Percentiles rank a stretch among this genome's conserved stretches.
phyloP scores from a whole-genome alignment of 805 yeast species.

The Zygosaccharomyces gambellarensis region DNA sequence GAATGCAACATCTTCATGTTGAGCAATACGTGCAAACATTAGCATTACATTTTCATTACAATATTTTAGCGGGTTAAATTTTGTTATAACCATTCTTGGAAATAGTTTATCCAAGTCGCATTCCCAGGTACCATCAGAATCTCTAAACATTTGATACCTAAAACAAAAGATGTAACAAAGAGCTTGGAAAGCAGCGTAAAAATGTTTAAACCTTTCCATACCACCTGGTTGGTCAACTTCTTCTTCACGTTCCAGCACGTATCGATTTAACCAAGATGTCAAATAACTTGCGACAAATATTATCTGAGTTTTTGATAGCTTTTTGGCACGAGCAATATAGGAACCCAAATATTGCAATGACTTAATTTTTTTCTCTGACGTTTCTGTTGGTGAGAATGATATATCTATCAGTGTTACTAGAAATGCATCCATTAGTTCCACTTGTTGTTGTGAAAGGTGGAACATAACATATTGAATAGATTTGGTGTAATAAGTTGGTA shows the following conservation, averaged over 20 bases:
- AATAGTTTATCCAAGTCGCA: constrained; percentile 78
- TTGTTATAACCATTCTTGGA: constrained; percentile 77
- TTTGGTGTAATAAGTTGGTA: constrained; percentile 89
- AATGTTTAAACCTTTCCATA: constrained; percentile 87
- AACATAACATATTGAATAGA: constrained; percentile 82
- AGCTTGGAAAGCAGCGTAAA: constrained; percentile 89
- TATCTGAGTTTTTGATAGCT: constrained; percentile 65
- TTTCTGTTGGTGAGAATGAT: constrained; percentile 66
- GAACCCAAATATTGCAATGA: constrained; percentile 90
- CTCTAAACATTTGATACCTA: constrained; percentile 58
- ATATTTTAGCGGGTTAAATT: constrained; percentile 88
- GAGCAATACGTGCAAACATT: constrained; percentile 90
- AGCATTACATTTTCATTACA: constrained; percentile 91
- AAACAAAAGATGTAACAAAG: constrained; percentile 88
- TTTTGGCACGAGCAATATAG: constrained; percentile 80
- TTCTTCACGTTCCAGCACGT: constrained; percentile 75
- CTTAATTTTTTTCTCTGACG: constrained; percentile 72
- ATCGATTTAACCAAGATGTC: constrained; percentile 77
- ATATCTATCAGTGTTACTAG: constrained; percentile 76
- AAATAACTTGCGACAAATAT: constrained; percentile 77
- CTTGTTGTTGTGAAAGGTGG: constrained; percentile 72
- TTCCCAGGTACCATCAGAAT: constrained; percentile 56
- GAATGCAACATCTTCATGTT: constrained; percentile 82
- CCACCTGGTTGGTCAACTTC: constrained; percentile 67
- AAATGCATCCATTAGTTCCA: constrained; percentile 79